These are phyloP conservation scores for Fraxinus latifolia DNA, from an alignment of 305 asterid species.

Conservation along the genomic window DNA sequence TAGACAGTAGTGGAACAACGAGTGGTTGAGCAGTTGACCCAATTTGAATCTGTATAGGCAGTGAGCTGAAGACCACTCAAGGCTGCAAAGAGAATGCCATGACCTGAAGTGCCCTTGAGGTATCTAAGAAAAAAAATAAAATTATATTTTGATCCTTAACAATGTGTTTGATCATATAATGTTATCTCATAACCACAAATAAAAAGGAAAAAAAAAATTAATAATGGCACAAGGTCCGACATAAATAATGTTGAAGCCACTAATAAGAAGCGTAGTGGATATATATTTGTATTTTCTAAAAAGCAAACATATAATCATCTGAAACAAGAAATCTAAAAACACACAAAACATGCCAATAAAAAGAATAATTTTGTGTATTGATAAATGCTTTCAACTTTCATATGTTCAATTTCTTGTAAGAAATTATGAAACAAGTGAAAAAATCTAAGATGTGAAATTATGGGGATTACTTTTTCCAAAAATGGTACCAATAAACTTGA, in stretches of 20 bases:
- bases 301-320: background rate
- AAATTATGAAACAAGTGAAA: background rate
- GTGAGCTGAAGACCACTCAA: background rate
- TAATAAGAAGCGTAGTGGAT: background rate
- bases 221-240: background rate
- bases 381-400: background rate
- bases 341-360: background rate
- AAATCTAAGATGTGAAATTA: background rate
- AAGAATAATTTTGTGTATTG: background rate
- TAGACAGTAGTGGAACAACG: background rate
- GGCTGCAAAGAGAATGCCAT: background rate
- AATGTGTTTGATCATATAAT: too few species aligned
- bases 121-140: background rate
- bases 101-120: background rate
- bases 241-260: background rate
- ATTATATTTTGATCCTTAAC: too few species aligned
- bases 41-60: background rate
- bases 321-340: background rate
- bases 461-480: constrained; percentile 14
- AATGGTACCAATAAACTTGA: background rate
- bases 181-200: too few species aligned
- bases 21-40: background rate
- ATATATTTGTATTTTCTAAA: background rate
- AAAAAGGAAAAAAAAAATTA: too few species aligned
- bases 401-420: constrained; percentile 4